Conservation (phyloP, 1,284 basidiomycete genomes). For the Sporisorium sorghi region DNA sequence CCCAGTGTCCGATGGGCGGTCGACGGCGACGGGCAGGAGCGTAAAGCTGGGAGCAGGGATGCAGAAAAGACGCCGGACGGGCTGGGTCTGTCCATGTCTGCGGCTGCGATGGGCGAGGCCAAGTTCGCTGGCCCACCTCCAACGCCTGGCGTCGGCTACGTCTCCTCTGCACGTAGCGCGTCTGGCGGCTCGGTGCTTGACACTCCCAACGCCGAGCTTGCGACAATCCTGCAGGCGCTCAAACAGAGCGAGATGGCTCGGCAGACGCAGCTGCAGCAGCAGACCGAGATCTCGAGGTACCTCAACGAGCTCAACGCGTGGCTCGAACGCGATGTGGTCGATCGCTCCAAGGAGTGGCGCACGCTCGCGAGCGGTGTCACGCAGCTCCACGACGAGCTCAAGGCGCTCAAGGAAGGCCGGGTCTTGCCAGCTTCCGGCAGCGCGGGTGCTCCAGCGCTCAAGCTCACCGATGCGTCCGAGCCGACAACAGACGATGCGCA, state of each 20-base stretch:
- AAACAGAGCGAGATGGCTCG: slow-evolving; percentile 56
- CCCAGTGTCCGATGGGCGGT: slow-evolving; percentile 42
- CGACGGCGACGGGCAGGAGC: slow-evolving; percentile 21
- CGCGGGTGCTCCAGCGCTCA: not conserved
- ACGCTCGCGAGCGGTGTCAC: slow-evolving; percentile 56
- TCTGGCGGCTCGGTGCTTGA: slow-evolving; percentile 16
- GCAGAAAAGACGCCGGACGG: slow-evolving; percentile 31
- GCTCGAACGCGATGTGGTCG: slow-evolving; percentile 59
- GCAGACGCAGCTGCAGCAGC: slow-evolving; percentile 54
- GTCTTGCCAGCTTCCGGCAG: slow-evolving; percentile 1
- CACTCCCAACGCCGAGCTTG: slow-evolving; percentile 39
- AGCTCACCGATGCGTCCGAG: slow-evolving; percentile 5
- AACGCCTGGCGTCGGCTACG: slow-evolving; percentile 35
- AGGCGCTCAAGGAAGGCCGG: slow-evolving; percentile 46
- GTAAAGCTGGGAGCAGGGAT: not conserved
- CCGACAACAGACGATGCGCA: not conserved
- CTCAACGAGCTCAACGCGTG: slow-evolving; percentile 64
- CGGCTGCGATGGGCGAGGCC: slow-evolving; percentile 29
- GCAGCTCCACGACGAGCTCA: slow-evolving; percentile 56
- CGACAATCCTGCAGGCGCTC: slow-evolving; percentile 50
- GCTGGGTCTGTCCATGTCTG: slow-evolving; percentile 40
- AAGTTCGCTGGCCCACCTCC: slow-evolving; percentile 31
- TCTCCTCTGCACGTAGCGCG: slow-evolving; percentile 18
- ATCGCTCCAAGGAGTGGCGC: slow-evolving; percentile 60
- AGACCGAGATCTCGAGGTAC: slow-evolving; percentile 62